A percentile compares a stretch with the other conserved stretches of the same genome.
phyloP scores from a whole-genome alignment of 1,284 basidiomycete genomes.

The Cutaneotrichosporon cutaneum region DNA sequence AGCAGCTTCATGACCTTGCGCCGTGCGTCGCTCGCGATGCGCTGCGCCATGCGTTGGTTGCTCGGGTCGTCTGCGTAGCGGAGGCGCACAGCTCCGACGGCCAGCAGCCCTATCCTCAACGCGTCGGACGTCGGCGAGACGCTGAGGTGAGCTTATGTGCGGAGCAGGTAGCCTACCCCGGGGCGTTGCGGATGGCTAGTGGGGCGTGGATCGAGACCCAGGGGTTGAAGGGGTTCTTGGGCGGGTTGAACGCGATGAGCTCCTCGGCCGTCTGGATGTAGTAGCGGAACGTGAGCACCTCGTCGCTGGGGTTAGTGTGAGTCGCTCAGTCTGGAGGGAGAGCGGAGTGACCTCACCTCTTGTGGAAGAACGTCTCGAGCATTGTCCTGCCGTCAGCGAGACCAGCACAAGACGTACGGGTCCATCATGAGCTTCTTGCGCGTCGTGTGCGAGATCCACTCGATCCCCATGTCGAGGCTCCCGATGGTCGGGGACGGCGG shows the following conservation, averaged over 20 bases:
- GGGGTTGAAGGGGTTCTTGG: slow-evolving; percentile 39
- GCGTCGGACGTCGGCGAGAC: slow-evolving; percentile 38
- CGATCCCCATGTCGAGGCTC: slow-evolving; percentile 12
- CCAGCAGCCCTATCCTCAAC: slow-evolving; percentile 39
- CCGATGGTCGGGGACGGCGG: slow-evolving; percentile 1
- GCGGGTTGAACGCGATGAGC: slow-evolving; percentile 45
- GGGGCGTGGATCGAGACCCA: slow-evolving; percentile 47
- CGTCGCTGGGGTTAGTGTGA: slow-evolving; percentile 31
- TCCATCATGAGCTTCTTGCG: slow-evolving; percentile 33
- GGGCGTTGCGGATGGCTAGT: slow-evolving; percentile 39
- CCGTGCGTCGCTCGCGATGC: slow-evolving; percentile 31
- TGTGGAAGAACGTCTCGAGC: slow-evolving; percentile 11
- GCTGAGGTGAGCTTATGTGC: slow-evolving; percentile 14
- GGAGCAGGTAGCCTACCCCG: slow-evolving; percentile 29
- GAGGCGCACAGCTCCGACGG: slow-evolving; percentile 45
- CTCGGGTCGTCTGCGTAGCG: slow-evolving; percentile 35
- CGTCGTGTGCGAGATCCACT: slow-evolving; percentile 23
- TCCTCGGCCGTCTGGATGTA: slow-evolving; percentile 43
- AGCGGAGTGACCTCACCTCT: neutral
- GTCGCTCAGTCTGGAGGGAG: neutral
- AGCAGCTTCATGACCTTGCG: slow-evolving; percentile 31
- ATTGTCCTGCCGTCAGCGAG: slow-evolving; percentile 7
- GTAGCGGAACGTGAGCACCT: slow-evolving; percentile 45
- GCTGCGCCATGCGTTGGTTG: slow-evolving; percentile 33
- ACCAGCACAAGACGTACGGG: slow-evolving; percentile 24